Evolutionary conservation across 139 green algal species (phyloP), one percentile per base, ranked within the genome.

Genomic region (Chlamydomonas urium): DNA sequence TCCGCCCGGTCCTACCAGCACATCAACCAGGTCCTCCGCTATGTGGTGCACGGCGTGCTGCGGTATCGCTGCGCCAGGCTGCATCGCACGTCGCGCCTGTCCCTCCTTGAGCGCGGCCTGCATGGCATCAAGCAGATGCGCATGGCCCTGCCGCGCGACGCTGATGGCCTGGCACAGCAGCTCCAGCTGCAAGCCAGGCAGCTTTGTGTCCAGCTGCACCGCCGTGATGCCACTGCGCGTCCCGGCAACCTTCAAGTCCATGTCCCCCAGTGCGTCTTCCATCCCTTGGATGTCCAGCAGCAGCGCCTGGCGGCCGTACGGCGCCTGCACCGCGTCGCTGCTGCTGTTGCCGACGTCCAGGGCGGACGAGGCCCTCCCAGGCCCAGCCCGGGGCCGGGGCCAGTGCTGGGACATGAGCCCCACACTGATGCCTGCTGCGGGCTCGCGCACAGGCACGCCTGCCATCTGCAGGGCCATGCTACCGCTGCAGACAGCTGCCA

Each of bases 161-260:
- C 14, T 45, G 19, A 67, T 26, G 14, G 60, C 32, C 14, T 45
- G 5, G 32, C 10, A 6, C 10, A 67, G 60, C 60, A 78, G 32
- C 47, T 69, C 2, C 1, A 90, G 28, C 8, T 80, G 83, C 21
- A 95, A 62, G 24, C 89, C 89, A 1, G 73, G 74, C 24, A 88
- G 57, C 77, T 94, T 92, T 8, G 85, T 84, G 38, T 89, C 83
- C 21, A 93, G 76, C 73, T 93, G 85, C 29, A 82, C 31, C 0
- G 83, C 83, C 1, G 88, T 93, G 47, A 93, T 81, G 69, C 87
- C 87, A 0, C 28, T 24, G 1, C 24, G 3, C 0, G 78, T 90
- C 45, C 87, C 88, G 10, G 79, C 72, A 56, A 89, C 73, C 58
- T 90, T 89, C 68, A 92, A 84, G 69, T 91, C 75, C 87, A 94